Evolutionary conservation across 2,329 filamentous ascomycete species (phyloP), one percentile per base, ranked within the genome.

Genomic region (Atkinsonella texensis): DNA sequence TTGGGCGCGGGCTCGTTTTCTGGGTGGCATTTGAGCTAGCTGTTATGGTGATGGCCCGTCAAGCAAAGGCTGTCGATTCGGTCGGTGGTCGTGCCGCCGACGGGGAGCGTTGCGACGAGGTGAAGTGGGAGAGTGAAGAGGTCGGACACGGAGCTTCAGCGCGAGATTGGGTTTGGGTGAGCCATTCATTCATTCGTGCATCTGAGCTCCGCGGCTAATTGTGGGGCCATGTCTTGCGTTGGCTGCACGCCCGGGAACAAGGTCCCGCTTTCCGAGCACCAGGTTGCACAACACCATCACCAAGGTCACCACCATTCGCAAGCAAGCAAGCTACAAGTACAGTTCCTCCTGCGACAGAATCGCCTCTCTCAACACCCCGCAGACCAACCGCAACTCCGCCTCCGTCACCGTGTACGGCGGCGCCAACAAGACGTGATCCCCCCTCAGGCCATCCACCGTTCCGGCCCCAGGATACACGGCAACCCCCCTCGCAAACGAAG

Each of bases 381-480:
- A 40, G n/a, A 38, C 12, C 35, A 38, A 3, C 35, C 35, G 35
- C 35, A 38, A 15, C 35, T 38, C 35, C 35, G 5, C 35, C 15
- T 38, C 35, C 1, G 73, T 79, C 20, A 83, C 72, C 44, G 78
- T 87, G 65, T 81, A 88, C 1, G 85, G 75, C 5, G 86, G 86
- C 1, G 84, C 77, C 11, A 90, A 59, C 28, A 89, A 31, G 12
- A 50, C 41, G 31, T 50, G 49, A 31, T 50, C 49, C n/a, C 49
- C 49, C 31, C 18, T 38, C 17, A 76, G 71, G 44, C 86, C 74
- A 57, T 75, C 81, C 0, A 71, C 77, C 0, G 80, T 80, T 1
- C 84, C 84, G 0, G 69, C 68, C 0, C 82, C 83, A 1, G 80
- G 80, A 60, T 87, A 88, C 2, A 87, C 60, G 8, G 66, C 64